phyloP scores from a whole-genome alignment of 192 early-diverging fungal species.

The Hyaloraphidium curvatum region DNA sequence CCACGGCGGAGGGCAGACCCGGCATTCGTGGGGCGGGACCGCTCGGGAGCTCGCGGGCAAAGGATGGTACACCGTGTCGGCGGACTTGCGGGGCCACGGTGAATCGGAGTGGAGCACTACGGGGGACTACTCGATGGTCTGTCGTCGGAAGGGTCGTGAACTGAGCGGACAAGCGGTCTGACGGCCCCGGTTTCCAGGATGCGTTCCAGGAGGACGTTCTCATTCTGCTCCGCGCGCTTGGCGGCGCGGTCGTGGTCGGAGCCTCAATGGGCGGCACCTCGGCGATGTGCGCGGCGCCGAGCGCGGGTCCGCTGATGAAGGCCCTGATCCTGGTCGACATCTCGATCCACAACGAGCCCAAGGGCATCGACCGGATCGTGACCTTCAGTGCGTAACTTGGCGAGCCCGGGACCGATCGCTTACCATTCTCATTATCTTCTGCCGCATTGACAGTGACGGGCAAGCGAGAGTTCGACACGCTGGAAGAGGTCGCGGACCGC shows the following conservation, averaged over 20 bases:
- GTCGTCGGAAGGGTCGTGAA: not conserved
- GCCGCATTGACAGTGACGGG: too few species aligned
- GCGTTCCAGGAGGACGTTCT: not conserved
- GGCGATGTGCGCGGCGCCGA: not conserved
- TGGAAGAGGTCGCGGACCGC: not conserved
- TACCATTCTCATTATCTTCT: too few species aligned
- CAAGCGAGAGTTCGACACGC: not conserved
- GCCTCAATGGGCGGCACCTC: not conserved
- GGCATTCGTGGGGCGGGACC: conserved; percentile 1
- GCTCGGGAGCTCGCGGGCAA: not conserved
- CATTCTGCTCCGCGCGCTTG: not conserved
- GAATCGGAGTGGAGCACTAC: not conserved
- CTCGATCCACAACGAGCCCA: conserved; percentile 1
- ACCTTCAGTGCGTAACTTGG: too few species aligned
- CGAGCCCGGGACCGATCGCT: too few species aligned
- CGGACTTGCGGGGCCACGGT: not conserved
- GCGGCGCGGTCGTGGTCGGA: not conserved
- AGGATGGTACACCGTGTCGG: not conserved
- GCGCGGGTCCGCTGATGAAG: not conserved
- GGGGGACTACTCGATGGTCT: not conserved
- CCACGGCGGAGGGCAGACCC: not conserved
- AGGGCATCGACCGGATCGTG: not conserved
- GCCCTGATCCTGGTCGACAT: not conserved
- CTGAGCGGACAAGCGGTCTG: not conserved
- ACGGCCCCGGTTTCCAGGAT: not conserved